Evolutionary conservation across 2,329 filamentous ascomycete genomes (phyloP).

Genomic region (Pseudohalonectria lignicola): DNA sequence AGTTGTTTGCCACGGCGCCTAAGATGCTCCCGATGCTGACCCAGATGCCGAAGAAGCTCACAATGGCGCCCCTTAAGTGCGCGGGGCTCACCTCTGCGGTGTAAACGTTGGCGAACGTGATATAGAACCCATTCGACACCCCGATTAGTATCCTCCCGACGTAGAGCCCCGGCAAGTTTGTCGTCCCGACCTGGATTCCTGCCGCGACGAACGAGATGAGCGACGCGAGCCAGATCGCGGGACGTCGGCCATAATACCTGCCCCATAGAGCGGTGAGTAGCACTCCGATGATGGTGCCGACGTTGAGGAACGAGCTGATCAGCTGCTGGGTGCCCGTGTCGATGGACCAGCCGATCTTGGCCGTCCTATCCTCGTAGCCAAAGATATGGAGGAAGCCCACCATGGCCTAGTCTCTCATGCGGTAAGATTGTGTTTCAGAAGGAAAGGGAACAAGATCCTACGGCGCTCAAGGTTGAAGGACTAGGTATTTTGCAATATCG

Average conservation of each 20-base stretch:
- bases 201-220: conserved; percentile 16
- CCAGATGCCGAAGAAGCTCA: conserved; percentile 21
- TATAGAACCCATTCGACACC: conserved; percentile 3
- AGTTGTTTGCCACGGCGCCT: conserved; percentile 19
- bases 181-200: conserved; percentile 17
- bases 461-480: too few species aligned
- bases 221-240: conserved; percentile 16
- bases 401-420: too few species aligned
- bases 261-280: conserved; percentile 18
- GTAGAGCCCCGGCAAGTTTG: conserved; percentile 16
- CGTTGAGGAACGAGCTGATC: conserved; percentile 14
- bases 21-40: conserved; percentile 21
- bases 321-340: conserved; percentile 13
- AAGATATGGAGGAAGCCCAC: conserved; percentile 13
- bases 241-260: conserved; percentile 13
- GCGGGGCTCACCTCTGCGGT: conserved; percentile 23
- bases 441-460: too few species aligned
- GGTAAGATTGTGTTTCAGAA: too few species aligned
- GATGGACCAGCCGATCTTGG: conserved; percentile 12
- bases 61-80: conserved; percentile 20
- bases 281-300: conserved; percentile 14
- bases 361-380: conserved; percentile 9
- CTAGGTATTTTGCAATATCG: too few species aligned
- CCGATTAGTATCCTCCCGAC: conserved; percentile 19
- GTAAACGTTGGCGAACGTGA: conserved; percentile 21